A percentile compares a stretch with the other conserved stretches of the same genome.
Conservation (phyloP, 345 rosid genomes). For the Rhodamnia rubescens region DNA sequence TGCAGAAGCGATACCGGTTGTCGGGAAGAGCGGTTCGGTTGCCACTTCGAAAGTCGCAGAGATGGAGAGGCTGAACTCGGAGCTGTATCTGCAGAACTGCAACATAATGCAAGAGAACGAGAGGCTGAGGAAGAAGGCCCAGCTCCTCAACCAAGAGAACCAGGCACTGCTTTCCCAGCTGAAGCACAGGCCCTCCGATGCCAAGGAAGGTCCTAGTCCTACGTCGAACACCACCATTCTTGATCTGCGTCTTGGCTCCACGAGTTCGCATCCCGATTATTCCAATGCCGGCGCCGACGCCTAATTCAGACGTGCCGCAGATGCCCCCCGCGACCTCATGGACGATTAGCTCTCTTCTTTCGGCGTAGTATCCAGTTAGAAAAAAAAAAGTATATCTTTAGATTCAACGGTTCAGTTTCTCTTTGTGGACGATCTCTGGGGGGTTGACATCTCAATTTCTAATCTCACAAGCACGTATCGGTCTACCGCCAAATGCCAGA, state of each 20-base stretch:
- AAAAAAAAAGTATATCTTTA: neutral
- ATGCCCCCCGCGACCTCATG: neutral
- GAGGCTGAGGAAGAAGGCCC: conserved; percentile 95
- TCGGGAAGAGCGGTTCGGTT: neutral
- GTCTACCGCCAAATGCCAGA: neutral
- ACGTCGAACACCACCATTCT: conserved; percentile 11
- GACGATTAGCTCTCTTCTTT: neutral
- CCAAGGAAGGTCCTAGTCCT: conserved; percentile 4
- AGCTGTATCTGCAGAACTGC: conserved; percentile 35
- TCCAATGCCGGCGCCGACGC: neutral
- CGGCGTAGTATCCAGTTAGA: neutral
- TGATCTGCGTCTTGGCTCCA: conserved; percentile 38
- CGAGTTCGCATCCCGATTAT: conserved; percentile 5
- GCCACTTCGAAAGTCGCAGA: neutral
- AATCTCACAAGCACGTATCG: neutral
- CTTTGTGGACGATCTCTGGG: neutral
- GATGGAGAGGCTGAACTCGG: conserved; percentile 92
- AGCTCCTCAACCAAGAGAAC: conserved; percentile 94
- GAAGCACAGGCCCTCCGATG: conserved; percentile 58
- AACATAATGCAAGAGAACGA: conserved; percentile 32
- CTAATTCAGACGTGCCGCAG: neutral
- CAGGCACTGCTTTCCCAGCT: conserved; percentile 84
- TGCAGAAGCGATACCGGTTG: neutral
- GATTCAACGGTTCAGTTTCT: neutral
- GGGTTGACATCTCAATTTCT: neutral